phyloP scores from a whole-genome alignment of 2,329 filamentous ascomycete species.

The Periglandula ipomoeae region DNA sequence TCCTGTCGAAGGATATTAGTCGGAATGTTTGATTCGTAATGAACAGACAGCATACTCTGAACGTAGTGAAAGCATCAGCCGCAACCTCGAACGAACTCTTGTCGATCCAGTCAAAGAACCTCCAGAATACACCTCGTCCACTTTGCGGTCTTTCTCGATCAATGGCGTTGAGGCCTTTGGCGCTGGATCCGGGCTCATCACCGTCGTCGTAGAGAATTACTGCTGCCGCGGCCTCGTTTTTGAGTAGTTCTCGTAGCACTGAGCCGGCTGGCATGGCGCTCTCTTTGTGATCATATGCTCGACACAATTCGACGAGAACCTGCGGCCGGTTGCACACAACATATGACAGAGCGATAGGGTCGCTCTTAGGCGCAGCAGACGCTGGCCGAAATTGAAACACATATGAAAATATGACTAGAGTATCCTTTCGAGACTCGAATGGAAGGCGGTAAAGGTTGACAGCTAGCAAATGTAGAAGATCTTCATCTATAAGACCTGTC shows the following conservation, averaged over 20 bases:
- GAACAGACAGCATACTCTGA: slow-evolving; percentile 54
- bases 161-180: slow-evolving; percentile 68
- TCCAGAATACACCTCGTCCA: slow-evolving; percentile 87
- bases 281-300: slow-evolving; percentile 81
- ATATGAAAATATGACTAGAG: slow-evolving; percentile 91
- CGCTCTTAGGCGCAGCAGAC: slow-evolving; percentile 55
- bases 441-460: slow-evolving; percentile 75
- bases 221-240: slow-evolving; percentile 83
- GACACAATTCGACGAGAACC: slow-evolving; percentile 79
- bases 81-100: slow-evolving; percentile 93
- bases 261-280: slow-evolving; percentile 87
- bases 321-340: slow-evolving; percentile 80
- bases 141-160: slow-evolving; percentile 67
- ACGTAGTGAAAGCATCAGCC: slow-evolving; percentile 95
- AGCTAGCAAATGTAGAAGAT: slow-evolving; percentile 77
- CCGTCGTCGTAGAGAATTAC: slow-evolving; percentile 91
- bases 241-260: slow-evolving; percentile 77
- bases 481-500: slow-evolving; percentile 76
- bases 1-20: slow-evolving; percentile 46
- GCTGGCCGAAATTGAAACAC: slow-evolving; percentile 81
- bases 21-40: neutral
- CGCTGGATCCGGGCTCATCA: slow-evolving; percentile 56
- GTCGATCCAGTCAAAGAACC: slow-evolving; percentile 95
- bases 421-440: slow-evolving; percentile 94
- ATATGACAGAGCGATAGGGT: slow-evolving; percentile 80